Conservation (phyloP, 2,329 filamentous ascomycete genomes). For the Rachicladosporium sp. region DNA sequence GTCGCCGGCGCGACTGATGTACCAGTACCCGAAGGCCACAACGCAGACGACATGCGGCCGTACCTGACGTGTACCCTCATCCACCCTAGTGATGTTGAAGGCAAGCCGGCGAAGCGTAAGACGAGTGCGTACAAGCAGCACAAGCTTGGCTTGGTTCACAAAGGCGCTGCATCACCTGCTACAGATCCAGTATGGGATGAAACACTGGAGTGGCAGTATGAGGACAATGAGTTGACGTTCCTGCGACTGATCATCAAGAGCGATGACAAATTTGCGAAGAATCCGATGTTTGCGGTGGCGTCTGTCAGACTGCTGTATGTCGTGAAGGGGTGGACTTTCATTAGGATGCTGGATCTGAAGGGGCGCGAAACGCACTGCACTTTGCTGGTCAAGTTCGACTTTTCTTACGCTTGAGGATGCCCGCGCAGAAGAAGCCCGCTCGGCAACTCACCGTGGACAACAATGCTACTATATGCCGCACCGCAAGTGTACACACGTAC, state of each 20-base stretch:
- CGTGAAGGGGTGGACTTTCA: constrained; percentile 47
- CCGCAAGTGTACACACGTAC: no score
- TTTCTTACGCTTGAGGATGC: constrained; percentile 29
- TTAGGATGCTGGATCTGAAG: constrained; percentile 52
- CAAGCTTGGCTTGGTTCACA: constrained; percentile 44
- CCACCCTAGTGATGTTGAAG: constrained; percentile 41
- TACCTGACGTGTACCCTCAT: constrained; percentile 55
- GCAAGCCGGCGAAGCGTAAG: constrained; percentile 47
- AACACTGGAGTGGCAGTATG: constrained; percentile 53
- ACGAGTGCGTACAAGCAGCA: constrained; percentile 50
- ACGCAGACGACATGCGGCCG: constrained; percentile 44
- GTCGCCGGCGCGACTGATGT: constrained; percentile 52
- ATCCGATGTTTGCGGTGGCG: constrained; percentile 50
- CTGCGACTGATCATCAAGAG: constrained; percentile 54
- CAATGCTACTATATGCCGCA: no score
- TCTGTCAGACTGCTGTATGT: constrained; percentile 49
- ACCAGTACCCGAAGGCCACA: constrained; percentile 40
- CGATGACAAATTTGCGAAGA: constrained; percentile 49
- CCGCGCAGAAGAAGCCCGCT: no score
- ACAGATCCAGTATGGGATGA: constrained; percentile 57
- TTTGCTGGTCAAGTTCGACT: constrained; percentile 48
- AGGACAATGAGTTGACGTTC: constrained; percentile 55
- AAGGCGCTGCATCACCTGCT: constrained; percentile 45
- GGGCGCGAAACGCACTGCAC: constrained; percentile 52
- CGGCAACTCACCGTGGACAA: no score